Evolutionary conservation across 306 rosid genomes (phyloP).

Genomic region (Leucaena leucocephala): DNA sequence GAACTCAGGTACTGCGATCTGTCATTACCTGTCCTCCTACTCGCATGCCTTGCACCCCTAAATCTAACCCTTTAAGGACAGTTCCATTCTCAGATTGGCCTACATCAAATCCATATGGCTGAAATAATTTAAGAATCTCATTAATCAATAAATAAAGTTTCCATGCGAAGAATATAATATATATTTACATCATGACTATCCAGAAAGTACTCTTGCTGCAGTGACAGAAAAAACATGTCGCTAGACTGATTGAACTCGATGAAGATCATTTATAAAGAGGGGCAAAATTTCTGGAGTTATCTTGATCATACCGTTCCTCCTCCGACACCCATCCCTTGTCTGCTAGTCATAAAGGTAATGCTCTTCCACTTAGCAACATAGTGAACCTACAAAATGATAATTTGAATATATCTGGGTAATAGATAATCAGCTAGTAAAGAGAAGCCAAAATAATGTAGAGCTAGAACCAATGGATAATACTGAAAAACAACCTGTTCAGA

Average conservation of each 20-base stretch:
- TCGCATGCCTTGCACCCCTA: constrained; percentile 91
- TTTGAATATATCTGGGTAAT: constrained; percentile 27
- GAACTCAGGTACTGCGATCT: constrained; percentile 20
- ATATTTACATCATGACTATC: not conserved
- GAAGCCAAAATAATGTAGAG: constrained; percentile 1
- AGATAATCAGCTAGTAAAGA: constrained; percentile 3
- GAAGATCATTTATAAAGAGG: not conserved
- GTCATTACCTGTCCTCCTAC: constrained; percentile 93
- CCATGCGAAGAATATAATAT: not conserved
- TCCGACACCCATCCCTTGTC: constrained; percentile 97
- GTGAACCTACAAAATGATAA: constrained; percentile 71
- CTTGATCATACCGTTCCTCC: constrained; percentile 88
- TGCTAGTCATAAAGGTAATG: constrained; percentile 92
- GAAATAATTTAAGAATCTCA: constrained; percentile 55
- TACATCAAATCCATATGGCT: constrained; percentile 97
- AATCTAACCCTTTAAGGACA: constrained; percentile 88
- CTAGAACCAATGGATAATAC: not conserved
- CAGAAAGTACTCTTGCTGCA: not conserved
- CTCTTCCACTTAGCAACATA: constrained; percentile 95
- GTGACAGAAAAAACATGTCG: constrained; percentile 14
- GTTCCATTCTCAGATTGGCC: constrained; percentile 90
- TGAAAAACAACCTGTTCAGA: not conserved
- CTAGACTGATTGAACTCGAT: not conserved
- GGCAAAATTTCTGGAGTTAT: constrained; percentile 21
- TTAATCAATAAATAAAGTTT: constrained; percentile 27